Evolutionary conservation across 176 grass and related monocot genomes (phyloP), one percentile per base, ranked within the genome.

Genomic region (Oryza coarctata): DNA sequence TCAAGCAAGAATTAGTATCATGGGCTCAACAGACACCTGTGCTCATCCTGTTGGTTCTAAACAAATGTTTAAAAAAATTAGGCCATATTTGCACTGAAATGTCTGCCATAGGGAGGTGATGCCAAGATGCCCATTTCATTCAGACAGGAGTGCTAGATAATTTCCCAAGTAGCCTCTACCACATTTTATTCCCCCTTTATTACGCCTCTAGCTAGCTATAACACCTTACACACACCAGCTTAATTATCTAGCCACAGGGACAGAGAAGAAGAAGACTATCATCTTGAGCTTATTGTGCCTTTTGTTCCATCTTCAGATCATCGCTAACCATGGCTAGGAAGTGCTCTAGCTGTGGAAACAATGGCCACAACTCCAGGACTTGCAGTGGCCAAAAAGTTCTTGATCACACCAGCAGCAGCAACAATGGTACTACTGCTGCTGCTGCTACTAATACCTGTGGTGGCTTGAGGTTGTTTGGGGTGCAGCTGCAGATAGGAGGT

Each of bases 331-430:
- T 95, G 93, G 71, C 72, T 20, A 95, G 90, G 82, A 95, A 90
- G 65, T 95, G 90, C 85, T 90, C 87, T 9, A 88, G 84, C 20
- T 95, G 93, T 84, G 93, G 93, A 58, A 87, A 88, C 82, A 86
- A 92, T 84, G 93, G 87, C 47, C 93, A 95, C 67, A 95, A 92
- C 76, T 95, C 93, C 12, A 95, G 93, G 72, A 95, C 90, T 81
- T 95, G 93, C 88, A 83, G 60, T 68, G 69, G 73, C 6, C 65
- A 79, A 14, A 78, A 65, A 83, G 38, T 77, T 18, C 44, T 57
- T 12, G 82, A 40, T 49, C 66, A 12, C 29, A 65, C 25, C 31
- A 25, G 38, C 25, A 35, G 33, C 18, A 31, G 35, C 43, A 45
- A 28, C 25, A 36, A 22, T 63, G 47, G 25, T 14, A 34, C 5